These are phyloP conservation scores for Cryptosporidium sp. DNA, from an alignment of 169 alveolate genomes.

Conservation along the genomic window DNA sequence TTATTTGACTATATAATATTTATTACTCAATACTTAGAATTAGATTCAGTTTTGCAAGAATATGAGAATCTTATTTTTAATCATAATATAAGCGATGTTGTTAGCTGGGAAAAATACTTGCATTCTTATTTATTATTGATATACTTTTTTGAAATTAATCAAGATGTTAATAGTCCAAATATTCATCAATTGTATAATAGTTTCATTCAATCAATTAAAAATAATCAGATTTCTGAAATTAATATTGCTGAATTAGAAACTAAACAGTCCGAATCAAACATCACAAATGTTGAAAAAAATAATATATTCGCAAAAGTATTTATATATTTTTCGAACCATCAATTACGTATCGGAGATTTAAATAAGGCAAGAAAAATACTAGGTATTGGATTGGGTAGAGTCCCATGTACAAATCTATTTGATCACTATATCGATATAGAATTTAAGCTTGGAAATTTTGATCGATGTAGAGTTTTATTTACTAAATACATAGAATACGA, in stretches of 20 bases:
- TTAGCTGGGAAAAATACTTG: conserved; percentile 50
- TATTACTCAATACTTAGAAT: conserved; percentile 43
- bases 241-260: background rate
- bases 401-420: conserved; percentile 91
- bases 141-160: conserved; percentile 22
- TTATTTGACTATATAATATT: conserved; percentile 56
- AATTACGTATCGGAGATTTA: conserved; percentile 77
- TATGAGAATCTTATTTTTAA: conserved; percentile 12
- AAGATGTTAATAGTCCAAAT: background rate
- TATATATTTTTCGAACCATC: conserved; percentile 25
- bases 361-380: conserved; percentile 91
- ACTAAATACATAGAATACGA: conserved; percentile 91
- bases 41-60: conserved; percentile 6
- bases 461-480: conserved; percentile 93
- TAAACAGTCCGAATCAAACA: background rate
- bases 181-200: conserved; percentile 10
- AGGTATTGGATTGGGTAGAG: conserved; percentile 94
- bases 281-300: background rate
- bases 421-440: conserved; percentile 94
- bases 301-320: conserved; percentile 16
- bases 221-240: background rate
- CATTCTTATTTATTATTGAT: conserved; percentile 27
- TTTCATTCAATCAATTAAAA: conserved; percentile 26
- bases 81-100: background rate
- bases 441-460: conserved; percentile 93